phyloP scores from a whole-genome alignment of 495 filamentous ascomycete species.

The Neurospora pannonica region DNA sequence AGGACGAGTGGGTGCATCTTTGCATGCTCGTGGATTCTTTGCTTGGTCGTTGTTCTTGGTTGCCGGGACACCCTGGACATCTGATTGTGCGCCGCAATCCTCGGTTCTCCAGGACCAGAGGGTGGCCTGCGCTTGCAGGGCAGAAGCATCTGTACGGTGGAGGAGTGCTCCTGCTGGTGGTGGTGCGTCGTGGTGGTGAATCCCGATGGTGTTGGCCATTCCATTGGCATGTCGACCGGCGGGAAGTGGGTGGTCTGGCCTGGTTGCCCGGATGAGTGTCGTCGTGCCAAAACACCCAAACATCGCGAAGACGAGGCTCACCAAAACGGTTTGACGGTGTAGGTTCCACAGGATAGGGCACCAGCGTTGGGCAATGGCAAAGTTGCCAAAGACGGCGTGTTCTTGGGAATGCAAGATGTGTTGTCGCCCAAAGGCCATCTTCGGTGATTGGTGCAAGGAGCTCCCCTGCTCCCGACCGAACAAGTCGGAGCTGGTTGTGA shows the following conservation, averaged over 20 bases:
- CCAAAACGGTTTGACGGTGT: not conserved
- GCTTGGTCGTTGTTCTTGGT: not conserved
- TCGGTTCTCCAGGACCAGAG: not conserved
- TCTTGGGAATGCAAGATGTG: conserved; percentile 5
- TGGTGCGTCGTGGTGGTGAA: not conserved
- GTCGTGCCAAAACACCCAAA: not conserved
- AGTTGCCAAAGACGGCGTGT: not conserved
- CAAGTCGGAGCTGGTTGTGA: conserved; percentile 11
- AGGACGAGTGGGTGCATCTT: not conserved
- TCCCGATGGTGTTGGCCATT: not conserved
- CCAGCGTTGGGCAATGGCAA: conserved; percentile 18
- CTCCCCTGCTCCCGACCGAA: conserved; percentile 3
- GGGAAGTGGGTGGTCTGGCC: not conserved
- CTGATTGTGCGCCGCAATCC: not conserved
- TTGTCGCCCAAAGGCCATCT: conserved; percentile 12
- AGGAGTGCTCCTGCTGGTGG: not conserved
- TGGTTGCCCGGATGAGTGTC: not conserved
- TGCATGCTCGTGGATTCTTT: not conserved
- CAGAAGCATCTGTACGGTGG: not conserved
- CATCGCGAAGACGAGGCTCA: not conserved
- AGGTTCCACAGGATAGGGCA: conserved; percentile 6
- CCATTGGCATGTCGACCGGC: not conserved
- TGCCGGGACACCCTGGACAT: not conserved
- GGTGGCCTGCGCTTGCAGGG: not conserved
- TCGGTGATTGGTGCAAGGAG: conserved; percentile 21